Conservation (phyloP, 352 stramenopile genomes). For the Pythium oligandrum region DNA sequence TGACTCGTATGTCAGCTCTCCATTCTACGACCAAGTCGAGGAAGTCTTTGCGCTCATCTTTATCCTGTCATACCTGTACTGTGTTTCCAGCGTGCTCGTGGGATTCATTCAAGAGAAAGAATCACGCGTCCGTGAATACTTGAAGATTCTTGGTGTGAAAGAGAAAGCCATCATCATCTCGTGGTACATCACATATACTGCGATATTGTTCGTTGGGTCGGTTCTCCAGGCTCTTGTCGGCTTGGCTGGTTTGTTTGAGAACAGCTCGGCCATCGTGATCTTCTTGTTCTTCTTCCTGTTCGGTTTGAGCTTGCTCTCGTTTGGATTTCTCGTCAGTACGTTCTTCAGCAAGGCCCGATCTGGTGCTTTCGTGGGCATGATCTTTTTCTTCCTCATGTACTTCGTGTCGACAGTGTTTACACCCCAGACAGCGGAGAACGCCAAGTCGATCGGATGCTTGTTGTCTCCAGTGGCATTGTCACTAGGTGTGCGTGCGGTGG, state of each 20-base stretch:
- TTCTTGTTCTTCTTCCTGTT: slow-evolving; percentile 81
- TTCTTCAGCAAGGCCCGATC: slow-evolving; percentile 81
- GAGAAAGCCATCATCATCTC: slow-evolving; percentile 56
- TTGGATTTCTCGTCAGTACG: slow-evolving; percentile 65
- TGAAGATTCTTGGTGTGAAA: slow-evolving; percentile 92
- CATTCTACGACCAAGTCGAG: slow-evolving; percentile 70
- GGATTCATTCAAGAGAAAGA: slow-evolving; percentile 93
- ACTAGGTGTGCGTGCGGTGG: slow-evolving; percentile 52
- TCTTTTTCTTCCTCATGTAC: slow-evolving; percentile 88
- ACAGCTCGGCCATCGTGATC: slow-evolving; percentile 39
- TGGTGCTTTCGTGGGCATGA: slow-evolving; percentile 71
- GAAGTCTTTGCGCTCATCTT: slow-evolving; percentile 87
- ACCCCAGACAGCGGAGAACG: slow-evolving; percentile 22
- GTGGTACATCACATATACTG: slow-evolving; percentile 81
- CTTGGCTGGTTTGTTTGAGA: slow-evolving; percentile 39
- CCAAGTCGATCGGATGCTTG: slow-evolving; percentile 46
- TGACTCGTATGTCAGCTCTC: slow-evolving; percentile 41
- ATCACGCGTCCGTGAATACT: slow-evolving; percentile 84
- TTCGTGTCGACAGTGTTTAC: slow-evolving; percentile 57
- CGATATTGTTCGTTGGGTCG: slow-evolving; percentile 68
- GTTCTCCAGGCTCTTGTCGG: slow-evolving; percentile 58
- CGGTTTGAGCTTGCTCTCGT: slow-evolving; percentile 45
- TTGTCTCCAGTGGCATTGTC: slow-evolving; percentile 67
- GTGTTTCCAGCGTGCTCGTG: slow-evolving; percentile 79
- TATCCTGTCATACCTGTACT: slow-evolving; percentile 90